Base-by-base conservation (phyloP, 129 eudicot genomes). In the Saposhnikovia divaricata region DNA sequence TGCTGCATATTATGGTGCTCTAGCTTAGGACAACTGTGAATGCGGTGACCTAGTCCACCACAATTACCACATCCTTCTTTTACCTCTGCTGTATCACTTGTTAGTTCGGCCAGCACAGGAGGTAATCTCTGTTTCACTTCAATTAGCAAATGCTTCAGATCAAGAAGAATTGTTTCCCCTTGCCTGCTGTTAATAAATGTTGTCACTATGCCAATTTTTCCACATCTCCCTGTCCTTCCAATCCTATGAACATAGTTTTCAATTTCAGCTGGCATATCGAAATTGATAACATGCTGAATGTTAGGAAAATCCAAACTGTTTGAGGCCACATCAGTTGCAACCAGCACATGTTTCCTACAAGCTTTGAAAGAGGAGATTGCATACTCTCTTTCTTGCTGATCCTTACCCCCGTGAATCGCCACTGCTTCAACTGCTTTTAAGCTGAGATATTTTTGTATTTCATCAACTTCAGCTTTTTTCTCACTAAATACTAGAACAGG, bases 401-500 rank as follows among this genome's bases (percentile, higher is more conserved):
- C 31, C 66, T 59, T 59, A 23, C 66, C 66, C 23, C 31, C 66
- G 6, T 59, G 31, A 59, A 59, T 23, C 21, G 66, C 23, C 0
- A 59, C 66, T 0, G 14, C 66, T 0, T 59, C 63, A n/a, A 59
- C 14, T 8, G 14, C 5, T 59, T 59, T 59, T 59, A 59, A 8
- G 66, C n/a, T 8, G 28, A 59, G 66, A 59, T 59, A 59, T 59
- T 59, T 31, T 4, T 59, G 66, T 23, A 59, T 59, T 59, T 59
- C 31, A 59, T 59, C 66, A 13, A 59, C 66, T n/a, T 59, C 31
- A 59, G 28, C 31, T 59, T 59, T 59, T 31, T 3, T 59, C 31
- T 59, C 66, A 59, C 66, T n/a, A 59, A 59, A 59, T 59, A 59
- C 66, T 9, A 59, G n/a, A 59, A 59, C 66, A 23, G 66, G 66